These are phyloP conservation scores for Lipomyces yamanashiensis DNA, from an alignment of 805 yeast species.

Conservation along the genomic window DNA sequence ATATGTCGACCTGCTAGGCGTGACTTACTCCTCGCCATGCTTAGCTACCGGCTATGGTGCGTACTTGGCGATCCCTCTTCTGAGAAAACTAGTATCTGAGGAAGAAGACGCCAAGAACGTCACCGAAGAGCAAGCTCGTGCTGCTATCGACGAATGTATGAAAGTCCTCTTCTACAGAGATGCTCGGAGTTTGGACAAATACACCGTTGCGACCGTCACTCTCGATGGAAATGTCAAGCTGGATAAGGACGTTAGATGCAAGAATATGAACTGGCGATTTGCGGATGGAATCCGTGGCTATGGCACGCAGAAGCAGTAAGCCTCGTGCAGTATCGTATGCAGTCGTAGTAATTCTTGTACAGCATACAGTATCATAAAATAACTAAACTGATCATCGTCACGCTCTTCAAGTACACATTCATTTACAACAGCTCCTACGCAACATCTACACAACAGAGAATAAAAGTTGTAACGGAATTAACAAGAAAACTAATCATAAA, in stretches of 20 bases:
- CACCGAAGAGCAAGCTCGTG: conserved; percentile 73
- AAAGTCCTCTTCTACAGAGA: conserved; percentile 94
- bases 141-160: conserved; percentile 83
- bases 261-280: conserved; percentile 85
- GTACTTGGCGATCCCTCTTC: conserved; percentile 87
- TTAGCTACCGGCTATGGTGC: conserved; percentile 97
- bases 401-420: not conserved
- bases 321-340: not conserved
- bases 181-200: conserved; percentile 89
- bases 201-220: conserved; percentile 75
- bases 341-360: not conserved
- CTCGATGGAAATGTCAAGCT: conserved; percentile 64
- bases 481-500: conserved; percentile 6
- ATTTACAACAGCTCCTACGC: too few species aligned
- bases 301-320: conserved; percentile 62
- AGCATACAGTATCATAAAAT: not conserved
- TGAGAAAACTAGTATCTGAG: conserved; percentile 69
- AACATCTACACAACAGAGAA: not conserved
- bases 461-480: not conserved
- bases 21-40: conserved; percentile 82
- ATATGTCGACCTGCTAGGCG: conserved; percentile 91
- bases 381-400: not conserved
- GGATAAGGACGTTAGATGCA: conserved; percentile 69
- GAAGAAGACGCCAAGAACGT: conserved; percentile 62
- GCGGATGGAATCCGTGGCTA: conserved; percentile 89